Evolutionary conservation across 2,329 filamentous ascomycete genomes (phyloP).

Genomic region (Aspergillus sergii): DNA sequence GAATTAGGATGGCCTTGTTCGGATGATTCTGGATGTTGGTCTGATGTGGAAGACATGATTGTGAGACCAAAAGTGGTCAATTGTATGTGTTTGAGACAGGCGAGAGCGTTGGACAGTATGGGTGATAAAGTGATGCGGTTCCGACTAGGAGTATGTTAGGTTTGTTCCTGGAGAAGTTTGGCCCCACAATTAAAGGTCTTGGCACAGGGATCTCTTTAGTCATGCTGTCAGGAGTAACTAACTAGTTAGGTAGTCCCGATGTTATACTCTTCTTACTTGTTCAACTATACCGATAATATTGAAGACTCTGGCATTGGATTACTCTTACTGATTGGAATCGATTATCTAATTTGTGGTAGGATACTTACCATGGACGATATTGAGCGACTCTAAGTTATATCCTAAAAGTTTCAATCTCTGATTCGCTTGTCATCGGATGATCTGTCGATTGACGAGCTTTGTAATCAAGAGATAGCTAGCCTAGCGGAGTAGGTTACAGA

Average conservation of each 20-base stretch:
- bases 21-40: slow-evolving; percentile 38
- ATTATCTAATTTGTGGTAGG: too few species aligned
- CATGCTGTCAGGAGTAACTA: neutral
- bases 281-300: too few species aligned
- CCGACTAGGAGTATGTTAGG: neutral
- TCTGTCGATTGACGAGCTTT: too few species aligned
- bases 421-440: too few species aligned
- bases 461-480: neutral
- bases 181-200: slow-evolving; percentile 1
- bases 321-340: too few species aligned
- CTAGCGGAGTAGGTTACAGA: neutral
- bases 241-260: too few species aligned
- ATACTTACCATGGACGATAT: too few species aligned
- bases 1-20: slow-evolving; percentile 47
- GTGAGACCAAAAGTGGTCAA: too few species aligned
- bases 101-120: slow-evolving; percentile 9
- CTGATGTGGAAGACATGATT: slow-evolving; percentile 22
- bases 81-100: neutral
- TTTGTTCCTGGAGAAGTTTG: slow-evolving; percentile 4
- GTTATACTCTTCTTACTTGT: too few species aligned
- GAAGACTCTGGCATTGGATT: too few species aligned
- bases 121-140: neutral
- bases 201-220: neutral
- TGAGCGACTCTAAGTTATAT: too few species aligned
- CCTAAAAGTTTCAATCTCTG: too few species aligned